Evolutionary conservation across 176 grass and related monocot species (phyloP).

Genomic region (Triticum dicoccoides): DNA sequence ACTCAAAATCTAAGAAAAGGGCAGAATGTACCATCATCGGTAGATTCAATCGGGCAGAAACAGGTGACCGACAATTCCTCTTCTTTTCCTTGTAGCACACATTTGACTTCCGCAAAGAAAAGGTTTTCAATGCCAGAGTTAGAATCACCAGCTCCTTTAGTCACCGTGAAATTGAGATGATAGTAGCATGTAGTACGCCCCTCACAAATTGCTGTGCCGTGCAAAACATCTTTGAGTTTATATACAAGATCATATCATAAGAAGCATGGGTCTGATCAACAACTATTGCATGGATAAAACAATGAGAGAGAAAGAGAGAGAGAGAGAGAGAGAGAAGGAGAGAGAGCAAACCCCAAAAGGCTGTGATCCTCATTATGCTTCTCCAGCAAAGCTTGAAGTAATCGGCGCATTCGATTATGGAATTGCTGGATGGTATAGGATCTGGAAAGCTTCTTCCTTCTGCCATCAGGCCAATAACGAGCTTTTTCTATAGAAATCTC

Average conservation of each 20-base stretch:
- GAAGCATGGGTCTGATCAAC: not conserved
- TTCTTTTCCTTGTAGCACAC: not conserved
- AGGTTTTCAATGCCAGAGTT: not conserved
- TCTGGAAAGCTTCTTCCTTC: not conserved
- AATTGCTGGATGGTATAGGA: not conserved
- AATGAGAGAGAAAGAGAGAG: not conserved
- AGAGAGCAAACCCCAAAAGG: not conserved
- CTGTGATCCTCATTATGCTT: not conserved
- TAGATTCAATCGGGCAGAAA: not conserved
- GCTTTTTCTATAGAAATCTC: not conserved
- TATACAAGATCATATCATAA: not conserved
- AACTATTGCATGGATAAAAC: not conserved
- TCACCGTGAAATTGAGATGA: slow-evolving; percentile 27
- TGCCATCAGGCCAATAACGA: not conserved
- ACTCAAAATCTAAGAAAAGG: not conserved
- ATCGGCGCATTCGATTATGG: not conserved
- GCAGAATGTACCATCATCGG: not conserved
- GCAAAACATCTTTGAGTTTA: slow-evolving; percentile 20
- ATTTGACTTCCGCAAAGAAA: slow-evolving; percentile 26
- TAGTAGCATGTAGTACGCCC: not conserved
- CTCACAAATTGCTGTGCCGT: not conserved
- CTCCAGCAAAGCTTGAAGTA: not conserved
- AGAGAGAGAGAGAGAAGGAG: not conserved
- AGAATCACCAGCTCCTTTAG: slow-evolving; percentile 8
- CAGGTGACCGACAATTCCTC: not conserved